phyloP scores from a whole-genome alignment of 2,329 filamentous ascomycete genomes.

The Penicillium concentricum region DNA sequence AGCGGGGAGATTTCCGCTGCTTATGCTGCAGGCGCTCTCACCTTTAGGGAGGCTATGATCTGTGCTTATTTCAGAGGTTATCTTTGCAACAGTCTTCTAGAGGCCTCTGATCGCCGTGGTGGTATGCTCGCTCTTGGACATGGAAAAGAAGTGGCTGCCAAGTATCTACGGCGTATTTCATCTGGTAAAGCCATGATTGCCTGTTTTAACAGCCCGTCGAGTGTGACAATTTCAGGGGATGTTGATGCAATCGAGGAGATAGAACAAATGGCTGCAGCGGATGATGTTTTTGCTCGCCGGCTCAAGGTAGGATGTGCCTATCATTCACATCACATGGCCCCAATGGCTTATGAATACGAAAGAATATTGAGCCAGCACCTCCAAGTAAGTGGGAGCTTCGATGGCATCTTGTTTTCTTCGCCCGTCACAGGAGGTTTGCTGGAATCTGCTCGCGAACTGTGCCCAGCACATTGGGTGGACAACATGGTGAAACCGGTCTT shows the following conservation, averaged over 20 bases:
- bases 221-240: not conserved
- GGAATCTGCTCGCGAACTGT: too few relatives aligned
- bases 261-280: not conserved
- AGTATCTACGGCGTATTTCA: too few relatives aligned
- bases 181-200: not conserved
- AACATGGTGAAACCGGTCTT: not conserved
- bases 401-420: too few relatives aligned
- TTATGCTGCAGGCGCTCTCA: not conserved
- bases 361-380: too few relatives aligned
- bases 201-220: not conserved
- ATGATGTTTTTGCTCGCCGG: not conserved
- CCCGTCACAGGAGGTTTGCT: too few relatives aligned
- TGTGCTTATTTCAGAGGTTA: not conserved
- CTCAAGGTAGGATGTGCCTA: not conserved
- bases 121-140: too few relatives aligned
- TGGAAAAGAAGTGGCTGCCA: too few relatives aligned
- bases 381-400: too few relatives aligned
- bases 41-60: not conserved
- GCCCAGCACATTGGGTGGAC: not conserved
- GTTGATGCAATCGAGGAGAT: not conserved
- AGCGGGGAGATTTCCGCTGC: conserved; percentile 1
- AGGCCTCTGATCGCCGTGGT: not conserved
- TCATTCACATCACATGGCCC: not conserved
- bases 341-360: not conserved
- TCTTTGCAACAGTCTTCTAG: not conserved